A percentile compares a stretch with the other conserved stretches of the same genome.
Conservation (phyloP, 805 yeast genomes). For the Phaffomyces antillensis region DNA sequence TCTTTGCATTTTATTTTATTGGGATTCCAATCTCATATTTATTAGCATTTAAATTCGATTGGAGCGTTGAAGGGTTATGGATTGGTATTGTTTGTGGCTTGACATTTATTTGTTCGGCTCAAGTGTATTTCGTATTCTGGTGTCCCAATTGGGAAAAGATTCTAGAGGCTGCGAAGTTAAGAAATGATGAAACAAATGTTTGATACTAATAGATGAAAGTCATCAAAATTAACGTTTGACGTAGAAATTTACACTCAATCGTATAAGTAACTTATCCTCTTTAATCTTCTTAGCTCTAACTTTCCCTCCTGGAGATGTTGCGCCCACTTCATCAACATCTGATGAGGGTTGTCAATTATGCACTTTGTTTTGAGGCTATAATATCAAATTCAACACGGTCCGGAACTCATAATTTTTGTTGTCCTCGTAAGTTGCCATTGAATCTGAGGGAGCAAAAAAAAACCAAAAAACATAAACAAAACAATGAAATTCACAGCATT, state of each 20-base stretch:
- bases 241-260: no score
- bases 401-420: neutral
- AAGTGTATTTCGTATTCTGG: conserved; percentile 34
- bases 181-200: conserved; percentile 22
- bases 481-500: conserved; percentile 2
- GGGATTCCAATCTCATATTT: conserved; percentile 68
- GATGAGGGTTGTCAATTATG: no score
- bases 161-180: conserved; percentile 35
- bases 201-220: neutral
- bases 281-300: no score
- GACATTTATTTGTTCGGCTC: conserved; percentile 34
- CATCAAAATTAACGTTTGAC: no score
- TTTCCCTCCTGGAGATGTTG: no score
- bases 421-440: conserved; percentile 2
- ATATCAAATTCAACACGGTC: no score
- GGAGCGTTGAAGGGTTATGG: conserved; percentile 51
- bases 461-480: neutral
- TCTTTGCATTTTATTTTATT: conserved; percentile 59
- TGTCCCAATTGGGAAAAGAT: conserved; percentile 43
- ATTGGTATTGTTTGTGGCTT: conserved; percentile 54
- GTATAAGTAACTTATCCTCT: no score
- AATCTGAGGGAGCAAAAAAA: neutral
- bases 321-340: no score
- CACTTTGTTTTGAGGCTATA: no score
- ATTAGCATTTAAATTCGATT: conserved; percentile 30